Evolutionary conservation across 768 basidiomycete species (phyloP).

Genomic region (Boletellus emodensis): DNA sequence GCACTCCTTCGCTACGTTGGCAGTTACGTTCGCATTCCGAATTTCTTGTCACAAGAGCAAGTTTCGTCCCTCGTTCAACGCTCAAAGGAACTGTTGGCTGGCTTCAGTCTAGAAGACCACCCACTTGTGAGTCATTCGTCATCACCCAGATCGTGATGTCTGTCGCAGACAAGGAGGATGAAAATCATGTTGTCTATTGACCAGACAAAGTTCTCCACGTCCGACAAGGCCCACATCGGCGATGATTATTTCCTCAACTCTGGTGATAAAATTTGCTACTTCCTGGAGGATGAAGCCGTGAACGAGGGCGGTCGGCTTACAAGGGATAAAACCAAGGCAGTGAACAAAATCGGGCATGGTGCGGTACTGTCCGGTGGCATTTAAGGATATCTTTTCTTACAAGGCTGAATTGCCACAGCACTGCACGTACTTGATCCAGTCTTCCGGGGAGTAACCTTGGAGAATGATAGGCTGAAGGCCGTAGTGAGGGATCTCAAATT

Average conservation of each 20-base stretch:
- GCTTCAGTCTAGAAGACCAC: slow-evolving; percentile 74
- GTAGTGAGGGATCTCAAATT: slow-evolving; percentile 77
- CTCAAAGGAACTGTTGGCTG: slow-evolving; percentile 72
- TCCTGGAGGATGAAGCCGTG: slow-evolving; percentile 88
- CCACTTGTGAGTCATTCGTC: slow-evolving; percentile 55
- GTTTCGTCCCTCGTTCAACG: slow-evolving; percentile 59
- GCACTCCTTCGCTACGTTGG: neutral
- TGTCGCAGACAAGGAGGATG: neutral
- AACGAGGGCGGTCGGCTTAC: slow-evolving; percentile 64
- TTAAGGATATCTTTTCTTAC: neutral
- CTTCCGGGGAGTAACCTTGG: slow-evolving; percentile 75
- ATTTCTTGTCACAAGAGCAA: slow-evolving; percentile 62
- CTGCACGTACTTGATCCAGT: slow-evolving; percentile 82
- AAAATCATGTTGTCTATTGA: neutral
- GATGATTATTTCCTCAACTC: slow-evolving; percentile 92
- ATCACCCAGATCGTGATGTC: neutral
- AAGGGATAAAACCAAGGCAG: slow-evolving; percentile 66
- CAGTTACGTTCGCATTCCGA: slow-evolving; percentile 77
- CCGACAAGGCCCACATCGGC: slow-evolving; percentile 71
- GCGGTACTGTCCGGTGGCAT: neutral
- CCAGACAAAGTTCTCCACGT: slow-evolving; percentile 88
- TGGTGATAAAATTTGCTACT: slow-evolving; percentile 94
- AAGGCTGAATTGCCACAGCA: slow-evolving; percentile 38
- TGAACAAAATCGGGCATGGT: slow-evolving; percentile 97
- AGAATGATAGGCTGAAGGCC: slow-evolving; percentile 65